Evolutionary conservation across 202 grass and related monocot species (phyloP), one percentile per base, ranked within the genome.

Genomic region (Eragrostis tef): DNA sequence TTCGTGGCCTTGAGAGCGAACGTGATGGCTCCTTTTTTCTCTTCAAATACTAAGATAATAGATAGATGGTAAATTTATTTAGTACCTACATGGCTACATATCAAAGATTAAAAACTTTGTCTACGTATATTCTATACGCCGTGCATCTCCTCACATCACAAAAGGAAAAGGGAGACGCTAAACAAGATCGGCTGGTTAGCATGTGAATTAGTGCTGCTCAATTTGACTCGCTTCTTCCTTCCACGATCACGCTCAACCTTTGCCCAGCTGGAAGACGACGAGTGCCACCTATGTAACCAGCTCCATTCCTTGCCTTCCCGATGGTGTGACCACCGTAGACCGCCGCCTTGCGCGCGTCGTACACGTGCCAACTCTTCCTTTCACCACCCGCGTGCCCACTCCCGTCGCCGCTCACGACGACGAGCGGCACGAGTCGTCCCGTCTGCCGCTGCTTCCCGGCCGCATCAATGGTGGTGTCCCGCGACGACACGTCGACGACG

Each of bases 201-300:
- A 39, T 39, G 34, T 39, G 34, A 39, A 39, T 39, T 39, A 5
- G 34, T 4, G 5, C 16, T n/a, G 7, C 14, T n/a, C 14, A n/a
- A 52, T 67, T 61, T 77, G 45, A 64, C 21, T 71, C 26, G 6
- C 16, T 31, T 14, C 29, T 65, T 71, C 53, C 66, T 78, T 79
- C 83, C 16, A 6, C 22, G 21, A 85, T 54, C 34, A 51, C 57
- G 46, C 75, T 85, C 6, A 79, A 27, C 29, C 67, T 72, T 27
- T 46, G 67, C 46, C 29, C 20, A 9, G 9, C 1, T 0, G 27
- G 15, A 36, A 25, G 16, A n/a, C n/a, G 54, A 15, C 44, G 56
- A 51, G 24, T 4, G 57, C 9, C 17, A 36, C 62, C 27, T 10
- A 1, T 25, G 26, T 16, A 43, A 11, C n/a, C 57, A 4, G 1